Evolutionary conservation across 2,329 filamentous ascomycete species (phyloP).

Genomic region (Sporothrix globosa): DNA sequence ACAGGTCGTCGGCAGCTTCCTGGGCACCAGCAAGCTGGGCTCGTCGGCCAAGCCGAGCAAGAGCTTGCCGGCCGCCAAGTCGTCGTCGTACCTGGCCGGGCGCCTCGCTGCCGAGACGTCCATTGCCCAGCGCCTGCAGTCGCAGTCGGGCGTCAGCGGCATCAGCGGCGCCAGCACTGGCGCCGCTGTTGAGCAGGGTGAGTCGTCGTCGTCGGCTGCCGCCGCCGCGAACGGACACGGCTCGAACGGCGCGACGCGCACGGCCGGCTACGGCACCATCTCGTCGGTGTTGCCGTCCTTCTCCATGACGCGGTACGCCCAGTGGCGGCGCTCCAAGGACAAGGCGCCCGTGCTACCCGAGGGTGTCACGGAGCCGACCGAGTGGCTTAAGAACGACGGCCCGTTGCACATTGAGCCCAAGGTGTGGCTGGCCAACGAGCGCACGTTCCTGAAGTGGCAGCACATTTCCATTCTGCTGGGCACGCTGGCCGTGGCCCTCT

Average conservation of each 20-base stretch:
- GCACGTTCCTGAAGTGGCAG: constrained; percentile 98
- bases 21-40: constrained; percentile 60
- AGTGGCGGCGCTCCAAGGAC: constrained; percentile 55
- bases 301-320: constrained; percentile 76
- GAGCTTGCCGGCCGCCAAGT: constrained; percentile 67
- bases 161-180: constrained; percentile 40
- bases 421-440: constrained; percentile 97
- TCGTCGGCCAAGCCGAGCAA: constrained; percentile 63
- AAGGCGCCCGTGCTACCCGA: constrained; percentile 66
- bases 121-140: constrained; percentile 26
- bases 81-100: constrained; percentile 60
- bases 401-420: constrained; percentile 94
- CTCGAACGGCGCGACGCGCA: constrained; percentile 29
- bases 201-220: constrained; percentile 13
- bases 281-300: constrained; percentile 79
- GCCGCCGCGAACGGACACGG: neutral
- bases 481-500: constrained; percentile 78
- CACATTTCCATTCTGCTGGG: constrained; percentile 89
- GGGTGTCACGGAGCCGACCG: constrained; percentile 80
- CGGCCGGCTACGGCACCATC: constrained; percentile 56
- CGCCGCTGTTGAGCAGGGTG: constrained; percentile 15
- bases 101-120: constrained; percentile 47
- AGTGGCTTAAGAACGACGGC: constrained; percentile 93
- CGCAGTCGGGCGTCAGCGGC: constrained; percentile 29
- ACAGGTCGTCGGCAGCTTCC: constrained; percentile 83